These are phyloP conservation scores for Pseudogymnoascus sp. DNA, from an alignment of 2,329 filamentous ascomycete genomes.

Conservation along the genomic window DNA sequence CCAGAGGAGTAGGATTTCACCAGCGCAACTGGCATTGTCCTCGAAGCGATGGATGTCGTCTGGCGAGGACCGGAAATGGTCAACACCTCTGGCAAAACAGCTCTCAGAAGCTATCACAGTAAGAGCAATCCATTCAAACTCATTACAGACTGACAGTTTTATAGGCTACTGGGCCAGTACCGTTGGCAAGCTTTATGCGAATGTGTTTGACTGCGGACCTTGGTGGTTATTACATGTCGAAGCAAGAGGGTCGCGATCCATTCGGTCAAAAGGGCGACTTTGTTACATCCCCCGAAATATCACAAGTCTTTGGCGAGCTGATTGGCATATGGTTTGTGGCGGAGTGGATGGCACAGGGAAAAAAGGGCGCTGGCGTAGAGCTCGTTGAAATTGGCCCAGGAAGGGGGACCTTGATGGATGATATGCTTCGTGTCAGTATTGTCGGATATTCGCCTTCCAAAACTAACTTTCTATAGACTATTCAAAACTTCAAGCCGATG, in stretches of 20 bases:
- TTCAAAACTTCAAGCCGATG: slow-evolving; percentile 75
- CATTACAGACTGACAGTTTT: slow-evolving; percentile 28
- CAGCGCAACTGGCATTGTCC: slow-evolving; percentile 13
- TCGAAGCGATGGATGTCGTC: slow-evolving; percentile 25
- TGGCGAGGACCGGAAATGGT: slow-evolving; percentile 54
- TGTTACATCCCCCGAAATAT: slow-evolving; percentile 94
- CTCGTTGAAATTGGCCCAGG: slow-evolving; percentile 92
- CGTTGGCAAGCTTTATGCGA: slow-evolving; percentile 93
- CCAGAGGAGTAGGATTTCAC: slow-evolving; percentile 16
- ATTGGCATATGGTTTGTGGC: slow-evolving; percentile 91
- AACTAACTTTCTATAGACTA: slow-evolving; percentile 49
- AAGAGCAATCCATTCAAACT: slow-evolving; percentile 23
- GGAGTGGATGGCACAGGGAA: slow-evolving; percentile 92
- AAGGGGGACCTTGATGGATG: slow-evolving; percentile 92
- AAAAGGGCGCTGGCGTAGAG: slow-evolving; percentile 65
- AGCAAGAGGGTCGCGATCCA: slow-evolving; percentile 65
- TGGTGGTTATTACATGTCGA: slow-evolving; percentile 87
- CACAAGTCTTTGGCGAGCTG: slow-evolving; percentile 91
- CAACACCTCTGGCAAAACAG: slow-evolving; percentile 82
- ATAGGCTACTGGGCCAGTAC: slow-evolving; percentile 79
- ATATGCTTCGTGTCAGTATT: slow-evolving; percentile 74
- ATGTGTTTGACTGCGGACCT: slow-evolving; percentile 90
- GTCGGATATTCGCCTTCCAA: slow-evolving; percentile 10
- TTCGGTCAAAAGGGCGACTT: slow-evolving; percentile 95
- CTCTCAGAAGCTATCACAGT: slow-evolving; percentile 83